phyloP scores from a whole-genome alignment of 306 rosid genomes.

The Coriaria nepalensis region DNA sequence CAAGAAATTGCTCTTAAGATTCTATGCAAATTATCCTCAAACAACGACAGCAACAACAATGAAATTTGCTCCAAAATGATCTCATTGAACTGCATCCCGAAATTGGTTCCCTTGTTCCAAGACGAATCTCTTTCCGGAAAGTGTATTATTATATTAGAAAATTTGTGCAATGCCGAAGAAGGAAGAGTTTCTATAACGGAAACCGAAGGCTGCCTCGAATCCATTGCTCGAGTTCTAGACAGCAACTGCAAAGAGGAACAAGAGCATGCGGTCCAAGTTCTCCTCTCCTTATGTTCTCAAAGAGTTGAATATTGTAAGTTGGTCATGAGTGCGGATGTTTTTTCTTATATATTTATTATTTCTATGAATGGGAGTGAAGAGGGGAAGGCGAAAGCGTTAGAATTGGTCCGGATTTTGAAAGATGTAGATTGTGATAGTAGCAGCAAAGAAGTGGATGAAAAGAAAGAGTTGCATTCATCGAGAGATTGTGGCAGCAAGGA shows the following conservation, averaged over 20 bases:
- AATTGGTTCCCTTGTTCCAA: constrained; percentile 43
- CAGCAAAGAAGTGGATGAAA: no score
- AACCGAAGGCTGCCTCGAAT: constrained; percentile 65
- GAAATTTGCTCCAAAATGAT: constrained; percentile 33
- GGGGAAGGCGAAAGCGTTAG: constrained; percentile 41
- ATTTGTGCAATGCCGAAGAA: constrained; percentile 39
- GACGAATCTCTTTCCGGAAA: constrained; percentile 26
- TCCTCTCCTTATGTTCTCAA: constrained; percentile 61
- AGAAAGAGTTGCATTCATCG: no score
- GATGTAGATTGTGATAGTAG: constrained; percentile 11
- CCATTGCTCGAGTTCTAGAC: constrained; percentile 44
- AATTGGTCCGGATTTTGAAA: constrained; percentile 45
- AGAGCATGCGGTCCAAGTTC: constrained; percentile 58
- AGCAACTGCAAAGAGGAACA: constrained; percentile 43
- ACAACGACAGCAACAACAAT: background rate
- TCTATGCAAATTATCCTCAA: constrained; percentile 41
- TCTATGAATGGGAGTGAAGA: constrained; percentile 57
- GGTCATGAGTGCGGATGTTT: constrained; percentile 39
- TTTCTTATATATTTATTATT: constrained; percentile 34
- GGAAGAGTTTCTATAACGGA: constrained; percentile 44
- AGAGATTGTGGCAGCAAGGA: no score
- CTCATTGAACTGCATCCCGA: constrained; percentile 43
- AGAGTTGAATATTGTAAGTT: constrained; percentile 41
- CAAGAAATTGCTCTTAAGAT: constrained; percentile 40
- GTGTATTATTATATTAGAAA: constrained; percentile 45